Evolutionary conservation across 2,329 filamentous ascomycete genomes (phyloP), one percentile per base, ranked within the genome.

Genomic region (Esteya vermicola): DNA sequence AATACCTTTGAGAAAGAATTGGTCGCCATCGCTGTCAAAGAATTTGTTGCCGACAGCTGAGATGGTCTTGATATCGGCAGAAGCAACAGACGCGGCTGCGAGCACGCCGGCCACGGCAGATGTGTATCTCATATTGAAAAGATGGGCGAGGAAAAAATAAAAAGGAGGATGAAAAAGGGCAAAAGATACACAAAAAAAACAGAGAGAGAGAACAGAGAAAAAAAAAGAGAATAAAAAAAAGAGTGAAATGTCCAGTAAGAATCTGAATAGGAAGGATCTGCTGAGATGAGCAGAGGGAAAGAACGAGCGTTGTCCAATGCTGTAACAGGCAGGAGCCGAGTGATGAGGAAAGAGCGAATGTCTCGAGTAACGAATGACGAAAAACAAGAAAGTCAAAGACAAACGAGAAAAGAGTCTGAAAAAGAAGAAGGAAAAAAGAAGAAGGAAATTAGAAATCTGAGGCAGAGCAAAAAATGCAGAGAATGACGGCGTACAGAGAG

Each of bases 1-100:
- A 56, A 38, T 58, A 82, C 84, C 84, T 63, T 88, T 91, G 58
- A 91, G 71, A 58, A 76, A 91, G 67, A 83, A 93, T 55, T 93
- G 85, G 25, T 77, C 68, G 47, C 85, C 85, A 56, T 88, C 75
- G 52, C 73, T 75, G 49, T 76, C 78, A 64, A 93, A 93, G 65
- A 93, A 85, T 61, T 93, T 93, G 63, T 79, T 78, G 38, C 85
- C 85, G 40, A 79, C 72, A 18, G 63, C 59, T 38, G 66, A 62
- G 43, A 76, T 63, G 20, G 65, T 62, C 27, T 68, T 59, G 36
- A 74, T 47, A 10, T 55, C 23, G 52, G 49, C 21, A 10, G 44
- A 43, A 4, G 27, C 25, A 9, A 33, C 41, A 10, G 34, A 26
- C 3, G 33, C 21, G 16, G 55, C 51, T 23, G 57, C 48, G 48